Base-by-base conservation (phyloP, 2,329 filamentous ascomycete species). In the Fusarium decemcellulare region DNA sequence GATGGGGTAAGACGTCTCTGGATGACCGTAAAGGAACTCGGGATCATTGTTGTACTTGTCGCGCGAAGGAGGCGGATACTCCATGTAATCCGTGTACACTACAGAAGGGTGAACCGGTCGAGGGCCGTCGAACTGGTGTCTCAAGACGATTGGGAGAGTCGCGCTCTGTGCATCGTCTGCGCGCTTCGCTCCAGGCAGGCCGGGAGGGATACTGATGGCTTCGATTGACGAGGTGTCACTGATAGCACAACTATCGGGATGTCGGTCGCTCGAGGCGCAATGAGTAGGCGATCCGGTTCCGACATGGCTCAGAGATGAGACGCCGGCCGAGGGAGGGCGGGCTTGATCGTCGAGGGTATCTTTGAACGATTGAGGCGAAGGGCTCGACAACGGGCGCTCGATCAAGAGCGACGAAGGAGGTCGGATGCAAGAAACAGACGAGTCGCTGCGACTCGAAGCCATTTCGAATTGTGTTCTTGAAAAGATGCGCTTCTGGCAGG, bases 351-450 rank as follows among this genome's bases (percentile, higher is more conserved):
- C 23, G 23, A 23, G 12, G 7, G 11, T 30, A 5, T n/a, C 27
- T 5, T 32, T n/a, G 11, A 18, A 46, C 23, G 43, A 30, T 15
- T 7, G n/a, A 5, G 43, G 18, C 4, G 50, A 53, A 15, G 14
- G 11, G 8, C 18, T 14, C 2, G 36, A 39, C 27, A 12, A 43
- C 2, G 37, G 42, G 37, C 48, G 65, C 59, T 73, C 65, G 15
- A 70, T 43, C 15, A 68, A 61, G n/a, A 72, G 67, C 29, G 63
- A 65, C 8, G 55, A 55, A 6, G 72, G 70, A n/a, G 72, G 67
- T 4, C 50, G 48, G 5, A 30, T 57, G 16, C 48, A 72, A 44
- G 50, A 54, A 10, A 55, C 27, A n/a, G 39, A 46, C 42, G 61
- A 56, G 43, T 48, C 39, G 47, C 36, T 15, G n/a, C n/a, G 15